These are phyloP conservation scores for Cystobasidium pallidum DNA, from an alignment of 1,284 basidiomycete genomes.

Conservation along the genomic window DNA sequence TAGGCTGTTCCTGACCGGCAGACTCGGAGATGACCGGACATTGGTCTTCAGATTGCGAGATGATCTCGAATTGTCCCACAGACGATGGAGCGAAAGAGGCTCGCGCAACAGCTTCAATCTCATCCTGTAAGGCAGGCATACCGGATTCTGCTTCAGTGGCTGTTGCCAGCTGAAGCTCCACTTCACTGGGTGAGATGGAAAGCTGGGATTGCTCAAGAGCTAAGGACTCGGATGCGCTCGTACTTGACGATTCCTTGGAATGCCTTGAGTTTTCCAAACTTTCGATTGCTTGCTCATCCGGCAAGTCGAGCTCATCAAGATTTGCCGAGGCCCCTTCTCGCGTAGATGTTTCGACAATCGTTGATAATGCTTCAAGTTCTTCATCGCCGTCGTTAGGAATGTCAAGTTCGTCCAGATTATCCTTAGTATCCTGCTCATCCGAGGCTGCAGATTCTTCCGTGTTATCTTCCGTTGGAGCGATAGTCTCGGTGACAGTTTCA, in stretches of 20 bases:
- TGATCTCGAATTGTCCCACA: conserved; percentile 21
- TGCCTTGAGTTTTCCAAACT: background rate
- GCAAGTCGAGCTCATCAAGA: conserved; percentile 35
- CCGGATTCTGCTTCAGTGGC: conserved; percentile 6
- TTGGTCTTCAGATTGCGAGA: conserved; percentile 24
- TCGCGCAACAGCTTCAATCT: conserved; percentile 3
- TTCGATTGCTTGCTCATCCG: background rate
- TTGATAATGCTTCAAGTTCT: background rate
- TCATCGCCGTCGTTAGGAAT: conserved; percentile 16
- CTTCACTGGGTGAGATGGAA: conserved; percentile 36
- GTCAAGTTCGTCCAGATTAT: conserved; percentile 29
- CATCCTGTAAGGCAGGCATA: conserved; percentile 4
- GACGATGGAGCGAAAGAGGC: background rate
- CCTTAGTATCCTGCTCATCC: conserved; percentile 9
- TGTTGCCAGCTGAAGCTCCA: conserved; percentile 28
- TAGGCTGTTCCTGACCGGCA: background rate
- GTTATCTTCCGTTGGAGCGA: background rate
- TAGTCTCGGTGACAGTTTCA: conserved; percentile 5
- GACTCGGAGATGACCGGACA: background rate
- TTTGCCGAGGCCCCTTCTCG: conserved; percentile 10
- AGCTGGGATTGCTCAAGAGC: conserved; percentile 24
- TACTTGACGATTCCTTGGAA: conserved; percentile 4
- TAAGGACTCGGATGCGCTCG: background rate
- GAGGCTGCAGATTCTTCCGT: background rate
- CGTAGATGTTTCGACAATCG: background rate